phyloP scores from a whole-genome alignment of 2,329 filamentous ascomycete species.

The Berkeleyomyces basicola region DNA sequence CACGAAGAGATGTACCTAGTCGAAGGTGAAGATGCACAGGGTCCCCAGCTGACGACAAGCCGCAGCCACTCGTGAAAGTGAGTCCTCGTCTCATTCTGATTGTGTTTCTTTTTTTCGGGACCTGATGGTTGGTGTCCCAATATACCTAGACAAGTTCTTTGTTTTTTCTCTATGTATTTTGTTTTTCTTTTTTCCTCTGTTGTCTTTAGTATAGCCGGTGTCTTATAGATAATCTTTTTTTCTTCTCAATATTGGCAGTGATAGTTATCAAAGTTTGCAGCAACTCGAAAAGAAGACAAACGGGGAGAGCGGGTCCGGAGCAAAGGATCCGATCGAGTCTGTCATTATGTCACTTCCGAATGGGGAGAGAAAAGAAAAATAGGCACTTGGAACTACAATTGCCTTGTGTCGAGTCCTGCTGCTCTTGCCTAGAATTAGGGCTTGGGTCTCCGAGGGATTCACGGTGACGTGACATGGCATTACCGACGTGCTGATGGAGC shows the following conservation, averaged over 20 bases:
- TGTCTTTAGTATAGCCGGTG: neutral
- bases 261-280: neutral
- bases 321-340: too few species aligned
- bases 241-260: neutral
- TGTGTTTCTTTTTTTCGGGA: neutral
- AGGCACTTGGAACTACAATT: too few species aligned
- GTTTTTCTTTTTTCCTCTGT: neutral
- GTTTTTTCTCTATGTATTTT: neutral
- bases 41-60: neutral
- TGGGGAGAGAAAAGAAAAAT: too few species aligned
- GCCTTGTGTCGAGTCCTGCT: too few species aligned
- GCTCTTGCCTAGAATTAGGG: too few species aligned
- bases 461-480: too few species aligned
- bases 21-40: slow-evolving; percentile 4
- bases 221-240: neutral
- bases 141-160: neutral
- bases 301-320: too few species aligned
- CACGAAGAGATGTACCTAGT: slow-evolving; percentile 12
- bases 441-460: too few species aligned
- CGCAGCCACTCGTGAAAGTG: neutral
- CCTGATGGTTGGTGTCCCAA: neutral
- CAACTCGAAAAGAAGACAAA: too few species aligned
- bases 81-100: neutral
- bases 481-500: too few species aligned
- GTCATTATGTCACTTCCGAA: too few species aligned